Evolutionary conservation across 1,284 basidiomycete species (phyloP), one percentile per base, ranked within the genome.

Genomic region (Athelia sp.): DNA sequence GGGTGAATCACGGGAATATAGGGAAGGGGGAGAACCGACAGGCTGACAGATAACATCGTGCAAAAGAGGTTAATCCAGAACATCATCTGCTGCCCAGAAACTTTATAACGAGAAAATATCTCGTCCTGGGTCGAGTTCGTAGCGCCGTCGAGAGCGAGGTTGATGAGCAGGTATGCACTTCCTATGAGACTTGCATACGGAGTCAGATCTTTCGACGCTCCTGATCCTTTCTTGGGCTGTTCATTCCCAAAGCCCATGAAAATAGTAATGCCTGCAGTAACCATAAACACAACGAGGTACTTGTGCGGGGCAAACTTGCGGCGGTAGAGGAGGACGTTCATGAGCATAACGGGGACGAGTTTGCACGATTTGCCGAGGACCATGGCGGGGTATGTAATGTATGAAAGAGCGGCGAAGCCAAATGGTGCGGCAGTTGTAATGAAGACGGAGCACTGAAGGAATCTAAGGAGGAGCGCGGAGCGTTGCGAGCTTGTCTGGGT

Each of bases 41-140:
- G 75, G 31, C 80, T 63, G 4, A 78, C 69, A 8, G 84, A 84
- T 53, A 93, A 67, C 34, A 82, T 44, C 1, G 91, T 90, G 64
- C 87, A 87, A 68, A 93, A 86, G 24, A 86, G 61, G 65, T 96
- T 96, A 68, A 98, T 98, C 82, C 87, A 96, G 64, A 99, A 87
- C 97, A 99, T 99, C 94, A 99, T 98, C 66, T 99, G 96, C 65
- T 97, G 94, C 3, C 97, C 97, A 0, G 86, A 83, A 18, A 95
- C 82, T 35, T 79, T 77, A 69, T 85, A 82, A 19, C 75, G 71
- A 34, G 81, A 74, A 67, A 99, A 99, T 54, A 99, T 90, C 70
- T 98, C 90, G 66, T 99, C 97, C 68, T 99, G 97, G 2, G 95
- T 98, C n/a, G 92, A 92, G 72, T 99, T 98, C 50, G 89, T 90